These are phyloP conservation scores for Alternaria ethzedia DNA, from an alignment of 2,329 filamentous ascomycete species.

Conservation along the genomic window DNA sequence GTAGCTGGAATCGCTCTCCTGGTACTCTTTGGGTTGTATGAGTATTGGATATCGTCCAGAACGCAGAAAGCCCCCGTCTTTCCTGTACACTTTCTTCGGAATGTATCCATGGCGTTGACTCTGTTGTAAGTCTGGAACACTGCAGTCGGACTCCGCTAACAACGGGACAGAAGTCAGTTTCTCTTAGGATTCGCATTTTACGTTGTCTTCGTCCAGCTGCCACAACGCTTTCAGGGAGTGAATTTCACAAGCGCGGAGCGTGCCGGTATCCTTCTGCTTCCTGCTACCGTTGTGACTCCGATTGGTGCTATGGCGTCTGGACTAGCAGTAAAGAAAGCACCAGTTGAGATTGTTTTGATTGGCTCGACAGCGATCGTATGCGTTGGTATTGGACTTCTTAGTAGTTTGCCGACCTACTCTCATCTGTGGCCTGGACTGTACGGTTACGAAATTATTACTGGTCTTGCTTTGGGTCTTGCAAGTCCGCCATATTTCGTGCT, in stretches of 20 bases:
- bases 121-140: conserved; percentile 24
- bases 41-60: conserved; percentile 35
- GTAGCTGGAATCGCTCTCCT: conserved; percentile 32
- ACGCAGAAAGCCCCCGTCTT: conserved; percentile 37
- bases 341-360: conserved; percentile 32
- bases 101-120: conserved; percentile 29
- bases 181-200: conserved; percentile 40
- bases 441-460: conserved; percentile 38
- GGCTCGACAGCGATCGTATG: conserved; percentile 24
- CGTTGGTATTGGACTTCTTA: conserved; percentile 35
- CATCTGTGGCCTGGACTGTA: conserved; percentile 29
- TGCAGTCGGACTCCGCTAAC: background rate
- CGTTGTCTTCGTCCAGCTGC: conserved; percentile 38
- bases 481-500: conserved; percentile 39
- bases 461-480: conserved; percentile 34
- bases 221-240: conserved; percentile 42
- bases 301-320: conserved; percentile 36
- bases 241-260: conserved; percentile 40
- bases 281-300: conserved; percentile 34
- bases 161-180: conserved; percentile 25
- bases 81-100: conserved; percentile 34
- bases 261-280: conserved; percentile 39
- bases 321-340: conserved; percentile 22
- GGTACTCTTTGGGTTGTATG: conserved; percentile 34
- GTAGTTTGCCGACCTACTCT: conserved; percentile 30